Base-by-base conservation (phyloP, 176 grass and related monocot genomes). In the Hyparrhenia diplandra region DNA sequence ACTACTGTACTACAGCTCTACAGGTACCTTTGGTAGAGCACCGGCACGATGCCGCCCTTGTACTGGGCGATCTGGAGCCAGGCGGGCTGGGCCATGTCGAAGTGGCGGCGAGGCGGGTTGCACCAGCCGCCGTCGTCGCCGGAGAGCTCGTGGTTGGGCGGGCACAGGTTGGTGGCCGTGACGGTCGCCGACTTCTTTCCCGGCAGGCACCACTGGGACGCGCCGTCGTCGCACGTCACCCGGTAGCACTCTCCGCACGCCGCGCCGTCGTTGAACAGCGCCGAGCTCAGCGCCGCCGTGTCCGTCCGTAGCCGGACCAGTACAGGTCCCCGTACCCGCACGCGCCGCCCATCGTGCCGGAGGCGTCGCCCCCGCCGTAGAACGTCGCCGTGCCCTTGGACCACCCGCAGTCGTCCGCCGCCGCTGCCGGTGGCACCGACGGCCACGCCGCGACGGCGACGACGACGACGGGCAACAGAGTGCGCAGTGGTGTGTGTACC, bases 321-420 rank as follows among this genome's bases (percentile, higher is more conserved):
- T 90, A 92, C 13, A 96, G 70, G 69, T 93, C 84, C 4, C 88
- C 91, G 27, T 97, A 97, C 27, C 94, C 94, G 17, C 94, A 97
- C 31, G 91, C 94, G 30, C 91, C 94, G 27, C 91, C 86, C 94
- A 97, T 97, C n/a, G 94, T 97, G 28, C 90, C 94, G 25, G 94
- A 91, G 24, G 88, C 90, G 65, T 97, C 90, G 29, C 68, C 59
- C 30, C 86, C 90, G 64, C 94, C 94, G 55, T 97, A 93, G 88
- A 97, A 97, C 16, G 94, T 97, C 10, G 94, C 94, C 10, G 91
- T 87, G 3, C 76, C 94, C 51, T 78, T 85, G 0, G 65, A 85
- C 83, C 74, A 78, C 16, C 4, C 34, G 31, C 49, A n/a, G 43
- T 67, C 28, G 3, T 18, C 64, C 14, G 25, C 40, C 40, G 68